These are phyloP conservation scores for Medicago ruthenica DNA, from an alignment of 306 rosid genomes.

Conservation along the genomic window DNA sequence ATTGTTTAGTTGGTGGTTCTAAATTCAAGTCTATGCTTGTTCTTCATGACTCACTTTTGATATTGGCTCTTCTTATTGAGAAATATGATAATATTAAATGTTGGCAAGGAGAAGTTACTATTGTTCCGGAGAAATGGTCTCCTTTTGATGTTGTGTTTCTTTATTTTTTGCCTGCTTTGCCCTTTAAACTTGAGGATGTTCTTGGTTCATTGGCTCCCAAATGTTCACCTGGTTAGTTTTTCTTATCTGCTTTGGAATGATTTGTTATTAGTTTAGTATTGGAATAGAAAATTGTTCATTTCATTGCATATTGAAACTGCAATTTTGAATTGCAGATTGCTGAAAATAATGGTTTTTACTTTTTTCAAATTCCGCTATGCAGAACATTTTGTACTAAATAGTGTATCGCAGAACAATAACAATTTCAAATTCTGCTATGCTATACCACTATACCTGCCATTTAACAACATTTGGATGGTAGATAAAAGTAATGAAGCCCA, in stretches of 20 bases:
- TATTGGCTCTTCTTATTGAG: constrained; percentile 72
- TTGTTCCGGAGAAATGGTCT: constrained; percentile 77
- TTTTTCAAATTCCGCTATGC: neutral
- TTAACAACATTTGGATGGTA: neutral
- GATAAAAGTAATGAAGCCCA: no score
- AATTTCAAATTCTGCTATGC: neutral
- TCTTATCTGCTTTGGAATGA: neutral
- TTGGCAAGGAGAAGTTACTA: constrained; percentile 90
- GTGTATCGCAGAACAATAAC: neutral
- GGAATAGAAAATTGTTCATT: neutral
- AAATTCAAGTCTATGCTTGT: constrained; percentile 56
- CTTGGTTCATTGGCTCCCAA: constrained; percentile 63
- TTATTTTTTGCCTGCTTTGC: constrained; percentile 82
- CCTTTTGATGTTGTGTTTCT: constrained; percentile 80
- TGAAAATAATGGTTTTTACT: neutral
- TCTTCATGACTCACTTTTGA: constrained; percentile 77
- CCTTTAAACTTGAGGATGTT: constrained; percentile 62
- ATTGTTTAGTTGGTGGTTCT: constrained; percentile 56
- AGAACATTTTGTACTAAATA: neutral
- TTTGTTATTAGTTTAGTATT: neutral
- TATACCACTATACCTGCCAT: neutral
- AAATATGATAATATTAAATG: constrained; percentile 79
- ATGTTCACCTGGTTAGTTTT: constrained; percentile 62
- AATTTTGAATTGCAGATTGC: neutral
- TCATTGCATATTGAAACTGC: neutral